A percentile compares a stretch with the other conserved stretches of the same genome.
Evolutionary conservation across 2,329 filamentous ascomycete species (phyloP).

Genomic region (Blastomyces gilchristii): DNA sequence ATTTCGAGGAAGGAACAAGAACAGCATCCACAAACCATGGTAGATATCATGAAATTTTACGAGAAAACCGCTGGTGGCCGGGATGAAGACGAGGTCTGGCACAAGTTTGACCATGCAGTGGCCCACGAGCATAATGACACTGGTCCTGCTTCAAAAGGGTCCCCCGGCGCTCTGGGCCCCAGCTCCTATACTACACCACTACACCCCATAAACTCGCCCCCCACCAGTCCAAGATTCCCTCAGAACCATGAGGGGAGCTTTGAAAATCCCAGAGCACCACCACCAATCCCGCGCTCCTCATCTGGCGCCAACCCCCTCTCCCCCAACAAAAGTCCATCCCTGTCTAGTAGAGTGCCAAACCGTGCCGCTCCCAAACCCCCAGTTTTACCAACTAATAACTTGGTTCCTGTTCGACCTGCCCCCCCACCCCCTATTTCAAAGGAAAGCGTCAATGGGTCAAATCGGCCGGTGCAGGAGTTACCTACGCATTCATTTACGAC

Average conservation of each 20-base stretch:
- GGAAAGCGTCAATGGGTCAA: conserved; percentile 43
- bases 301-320: conserved; percentile 29
- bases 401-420: conserved; percentile 33
- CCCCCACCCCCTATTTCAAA: conserved; percentile 34
- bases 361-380: conserved; percentile 86
- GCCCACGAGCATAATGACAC: conserved; percentile 38
- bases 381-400: conserved; percentile 29
- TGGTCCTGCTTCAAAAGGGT: conserved; percentile 30
- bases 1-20: conserved; percentile 94
- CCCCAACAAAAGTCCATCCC: conserved; percentile 41
- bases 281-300: conserved; percentile 60
- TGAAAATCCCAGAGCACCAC: conserved; percentile 88
- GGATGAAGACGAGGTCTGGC: conserved; percentile 78
- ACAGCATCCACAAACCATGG: conserved; percentile 89
- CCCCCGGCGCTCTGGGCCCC: conserved; percentile 35
- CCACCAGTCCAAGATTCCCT: conserved; percentile 76
- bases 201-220: conserved; percentile 61
- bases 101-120: conserved; percentile 88
- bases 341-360: conserved; percentile 55
- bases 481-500: conserved; percentile 31
- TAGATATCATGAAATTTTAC: conserved; percentile 93
- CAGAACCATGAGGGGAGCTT: conserved; percentile 88
- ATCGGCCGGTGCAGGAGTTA: conserved; percentile 48
- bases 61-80: conserved; percentile 80
- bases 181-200: conserved; percentile 42